Evolutionary conservation across 2,329 filamentous ascomycete species (phyloP), one percentile per base, ranked within the genome.

Genomic region (Acrocalymma vagum): DNA sequence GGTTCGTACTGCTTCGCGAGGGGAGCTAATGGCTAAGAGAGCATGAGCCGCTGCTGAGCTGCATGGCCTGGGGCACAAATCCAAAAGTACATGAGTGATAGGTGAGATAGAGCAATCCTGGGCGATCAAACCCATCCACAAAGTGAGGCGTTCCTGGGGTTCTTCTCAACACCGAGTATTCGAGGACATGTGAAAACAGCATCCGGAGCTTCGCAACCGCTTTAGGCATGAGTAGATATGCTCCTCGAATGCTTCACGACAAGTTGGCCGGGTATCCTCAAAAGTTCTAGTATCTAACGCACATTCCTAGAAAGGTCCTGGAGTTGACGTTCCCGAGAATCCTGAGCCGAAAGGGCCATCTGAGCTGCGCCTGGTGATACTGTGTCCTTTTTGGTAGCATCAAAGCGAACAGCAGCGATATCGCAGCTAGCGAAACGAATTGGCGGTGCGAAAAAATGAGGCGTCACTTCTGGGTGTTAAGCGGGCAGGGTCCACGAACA

Each of bases 371-470:
- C 23, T 39, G 37, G 30, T 40, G 45, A 46, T 21, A 48, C 41
- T 14, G 30, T 45, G 41, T 40, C 42, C 20, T 37, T 16, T 30
- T 34, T 24, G 23, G 16, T 18, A 22, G 28, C 39, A 27, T 42
- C 33, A 29, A 34, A 32, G 34, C 18, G 18, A 29, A 52, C 28
- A 31, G 45, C 45, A 59, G 62, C 58, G 50, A 58, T 38, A 56
- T 62, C 49, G 60, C 53, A 51, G 34, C 27, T 45, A 31, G 45
- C 35, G 41, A 54, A 46, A 21, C 45, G 38, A 46, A 51, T 33
- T 26, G 35, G 36, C 30, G 32, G 29, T 54, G 27, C 34, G 9
- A 45, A 55, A 51, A 47, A 58, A 47, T 58, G 60, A 67, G 59
- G 61, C 56, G 53, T 45, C 51, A 48, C 32, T 39, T 29, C 39